Base-by-base conservation (phyloP, 2,329 filamentous ascomycete genomes). In the Trichoderma sp. region DNA sequence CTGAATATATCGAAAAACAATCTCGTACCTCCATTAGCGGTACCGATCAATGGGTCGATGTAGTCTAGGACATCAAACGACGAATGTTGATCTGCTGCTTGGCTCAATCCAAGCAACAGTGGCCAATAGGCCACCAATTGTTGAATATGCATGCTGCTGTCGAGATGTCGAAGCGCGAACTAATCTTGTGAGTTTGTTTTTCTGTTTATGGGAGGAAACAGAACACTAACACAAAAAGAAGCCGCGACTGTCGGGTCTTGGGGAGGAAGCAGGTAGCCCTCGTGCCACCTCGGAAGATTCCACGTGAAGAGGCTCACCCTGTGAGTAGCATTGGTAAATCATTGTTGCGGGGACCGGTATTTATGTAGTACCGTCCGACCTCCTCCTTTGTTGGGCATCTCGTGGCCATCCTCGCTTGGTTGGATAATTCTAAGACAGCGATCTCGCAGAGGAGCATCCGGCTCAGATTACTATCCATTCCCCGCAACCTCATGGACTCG, bases 1-100 rank as follows among this genome's bases (percentile, higher is more conserved):
- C 41, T 27, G 6, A 2, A 14, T 33, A 3, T 6, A 1, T 9
- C 11, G n/a, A 21, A 12, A 8, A 16, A 5, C 8, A 6, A 12
- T 21, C 53, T 27, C 16, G 11, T 35, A 87, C 88, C 89, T 82
- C 90, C 90, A 80, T 90, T 89, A 33, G 84, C 84, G 1, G 90
- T 91, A 6, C 90, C 90, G 78, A 92, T 91, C 16, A 92, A 82
- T 4, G 90, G 90, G 79, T 91, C 84, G 3, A 92, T 86, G 77
- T 86, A 88, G n/a, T 77, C 71, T 14, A 78, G 31, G 27, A 78
- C 76, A 74, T 77, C 75, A 50, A 76, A 76, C 0, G 33, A 31
- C 5, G 65, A 63, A 8, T 65, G 53, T 11, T 66, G 33, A 11
- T 66, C 56, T 7, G 75, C 73, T 38, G 75, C 75, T 33, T 72